Percentiles rank a stretch among this genome's conserved stretches.
phyloP scores from a whole-genome alignment of 2,329 filamentous ascomycete species.

The Verticillium tricorpus region DNA sequence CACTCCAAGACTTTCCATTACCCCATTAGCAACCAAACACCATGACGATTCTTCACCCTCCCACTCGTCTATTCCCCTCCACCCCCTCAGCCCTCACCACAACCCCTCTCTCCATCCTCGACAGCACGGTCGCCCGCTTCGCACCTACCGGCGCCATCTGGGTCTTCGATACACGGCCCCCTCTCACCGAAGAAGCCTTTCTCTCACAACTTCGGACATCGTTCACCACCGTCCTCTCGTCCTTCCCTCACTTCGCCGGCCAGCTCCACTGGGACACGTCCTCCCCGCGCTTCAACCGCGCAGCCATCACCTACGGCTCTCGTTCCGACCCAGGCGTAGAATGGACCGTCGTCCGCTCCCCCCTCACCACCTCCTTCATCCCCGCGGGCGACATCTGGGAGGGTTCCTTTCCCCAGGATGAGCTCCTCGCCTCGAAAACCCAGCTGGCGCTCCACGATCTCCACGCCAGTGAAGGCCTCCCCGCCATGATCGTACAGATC shows the following conservation, averaged over 20 bases:
- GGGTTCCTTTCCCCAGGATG: slow-evolving; percentile 27
- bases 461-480: slow-evolving; percentile 20
- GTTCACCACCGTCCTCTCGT: slow-evolving; percentile 28
- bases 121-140: slow-evolving; percentile 37
- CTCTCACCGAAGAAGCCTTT: neutral
- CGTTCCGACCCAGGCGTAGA: slow-evolving; percentile 35
- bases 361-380: slow-evolving; percentile 12
- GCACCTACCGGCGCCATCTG: slow-evolving; percentile 35
- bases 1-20: too few species aligned
- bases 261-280: slow-evolving; percentile 30
- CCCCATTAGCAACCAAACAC: neutral
- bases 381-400: slow-evolving; percentile 23
- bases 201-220: slow-evolving; percentile 10
- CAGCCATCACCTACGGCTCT: slow-evolving; percentile 26
- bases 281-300: neutral
- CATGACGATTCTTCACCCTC: neutral
- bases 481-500: slow-evolving; percentile 31
- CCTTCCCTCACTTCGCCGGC: slow-evolving; percentile 37
- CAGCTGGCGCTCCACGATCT: slow-evolving; percentile 28
- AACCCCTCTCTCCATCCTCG: slow-evolving; percentile 31
- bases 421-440: slow-evolving; percentile 24
- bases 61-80: neutral
- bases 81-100: neutral
- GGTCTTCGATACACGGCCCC: slow-evolving; percentile 29
- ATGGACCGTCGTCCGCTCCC: slow-evolving; percentile 28